Evolutionary conservation across 1,284 basidiomycete species (phyloP), one percentile per base, ranked within the genome.

Genomic region (Ustilago shanxiensis): DNA sequence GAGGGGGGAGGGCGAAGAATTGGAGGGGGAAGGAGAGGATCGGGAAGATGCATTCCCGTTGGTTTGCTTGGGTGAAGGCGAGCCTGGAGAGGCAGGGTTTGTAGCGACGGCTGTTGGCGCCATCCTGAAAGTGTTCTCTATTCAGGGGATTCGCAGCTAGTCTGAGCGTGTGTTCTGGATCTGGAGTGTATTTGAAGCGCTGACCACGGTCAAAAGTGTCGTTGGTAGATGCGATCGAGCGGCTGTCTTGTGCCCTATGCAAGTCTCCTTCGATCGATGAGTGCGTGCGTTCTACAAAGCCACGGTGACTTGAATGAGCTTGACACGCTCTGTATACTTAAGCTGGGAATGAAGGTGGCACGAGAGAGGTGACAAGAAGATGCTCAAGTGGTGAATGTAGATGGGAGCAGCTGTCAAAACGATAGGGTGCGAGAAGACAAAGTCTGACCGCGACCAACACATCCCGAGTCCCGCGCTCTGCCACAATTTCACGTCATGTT

Each of bases 51-150:
- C 18, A 20, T n/a, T 20, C 6, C 11, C 41, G 31, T 54, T 53
- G 20, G 33, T 6, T 9, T 26, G n/a, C 33, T 67, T 72, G 26
- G 45, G 50, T 1, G 57, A 59, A 10, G 63, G 50, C 0, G 63
- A 63, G 39, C 50, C 54, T 2, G 69, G 69, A 3, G 69, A 62
- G 9, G 69, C 63, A 8, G 49, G 45, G 7, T 22, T 18, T 49
- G 7, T 31, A 44, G 41, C 31, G 58, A 45, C 9, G 37, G 61
- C 67, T 29, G 59, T 59, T 14, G 63, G 60, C 10, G 69, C 35
- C 69, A 72, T 72, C 26, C 10, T 49, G 37, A 44, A 18, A n/a
- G 20, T 16, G n/a, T n/a, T 29, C 4, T 20, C 33, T 37, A 18
- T 6, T 3, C 3, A 5, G 5, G 3, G 52, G n/a, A n/a, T 14